A percentile compares a stretch with the other conserved stretches of the same genome.
These are phyloP conservation scores for Leersia perrieri DNA, from an alignment of 176 grass and related monocot species.

Conservation along the genomic window DNA sequence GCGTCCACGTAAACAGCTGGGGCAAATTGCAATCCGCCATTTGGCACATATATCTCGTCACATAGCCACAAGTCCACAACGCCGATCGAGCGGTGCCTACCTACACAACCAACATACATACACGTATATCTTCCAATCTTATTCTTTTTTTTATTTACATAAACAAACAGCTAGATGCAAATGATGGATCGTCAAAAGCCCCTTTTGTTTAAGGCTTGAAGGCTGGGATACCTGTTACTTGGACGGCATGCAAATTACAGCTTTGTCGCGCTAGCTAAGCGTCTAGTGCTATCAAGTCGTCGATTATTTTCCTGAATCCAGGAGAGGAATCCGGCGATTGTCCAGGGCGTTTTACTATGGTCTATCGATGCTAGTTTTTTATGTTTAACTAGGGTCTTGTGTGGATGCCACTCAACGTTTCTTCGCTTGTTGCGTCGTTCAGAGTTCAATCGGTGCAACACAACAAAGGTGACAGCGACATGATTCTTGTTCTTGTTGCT, in stretches of 20 bases:
- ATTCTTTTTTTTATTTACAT: not conserved
- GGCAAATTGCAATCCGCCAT: not conserved
- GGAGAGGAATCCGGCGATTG: not conserved
- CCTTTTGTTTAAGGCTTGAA: not conserved
- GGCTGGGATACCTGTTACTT: slow-evolving; percentile 18
- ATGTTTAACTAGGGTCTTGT: not conserved
- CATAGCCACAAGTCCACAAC: not conserved
- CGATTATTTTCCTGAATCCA: not conserved
- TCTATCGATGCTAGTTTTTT: no score
- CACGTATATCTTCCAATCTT: not conserved
- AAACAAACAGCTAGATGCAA: not conserved
- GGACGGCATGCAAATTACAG: slow-evolving; percentile 12
- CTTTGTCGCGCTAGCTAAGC: not conserved
- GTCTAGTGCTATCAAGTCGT: not conserved
- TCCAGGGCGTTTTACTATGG: not conserved
- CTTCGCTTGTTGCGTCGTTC: not conserved
- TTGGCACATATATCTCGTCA: slow-evolving; percentile 1
- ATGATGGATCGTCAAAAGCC: not conserved
- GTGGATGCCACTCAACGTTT: slow-evolving; percentile 39
- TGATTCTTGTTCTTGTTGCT: not conserved
- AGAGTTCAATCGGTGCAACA: not conserved
- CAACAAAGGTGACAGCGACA: slow-evolving; percentile 4
- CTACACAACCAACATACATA: not conserved
- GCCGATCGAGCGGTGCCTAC: not conserved
- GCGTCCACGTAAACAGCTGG: slow-evolving; percentile 35